Conservation (phyloP, 176 grass and related monocot species). For the Poa annua region DNA sequence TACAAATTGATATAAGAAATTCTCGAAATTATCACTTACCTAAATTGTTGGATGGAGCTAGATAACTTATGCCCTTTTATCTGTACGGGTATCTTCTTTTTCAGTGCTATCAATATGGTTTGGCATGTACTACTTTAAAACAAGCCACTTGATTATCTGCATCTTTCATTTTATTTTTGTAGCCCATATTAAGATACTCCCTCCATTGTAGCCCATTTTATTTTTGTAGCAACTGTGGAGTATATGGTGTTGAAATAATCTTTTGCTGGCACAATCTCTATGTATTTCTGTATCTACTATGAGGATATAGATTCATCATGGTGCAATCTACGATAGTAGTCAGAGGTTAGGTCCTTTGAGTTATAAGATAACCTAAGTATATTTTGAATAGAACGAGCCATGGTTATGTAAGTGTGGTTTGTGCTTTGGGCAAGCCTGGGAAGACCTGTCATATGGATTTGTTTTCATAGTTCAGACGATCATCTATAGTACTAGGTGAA, state of each 20-base stretch:
- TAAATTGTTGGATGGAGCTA: conserved; percentile 18
- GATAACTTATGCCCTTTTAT: conserved; percentile 27
- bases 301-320: conserved; percentile 8
- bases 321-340: conserved; percentile 26
- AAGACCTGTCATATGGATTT: background rate
- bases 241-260: conserved; percentile 9
- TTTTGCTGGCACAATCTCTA: background rate
- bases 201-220: too few relatives aligned
- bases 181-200: background rate
- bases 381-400: conserved; percentile 4
- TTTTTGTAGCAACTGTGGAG: too few relatives aligned
- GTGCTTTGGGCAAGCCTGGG: background rate
- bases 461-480: conserved; percentile 21
- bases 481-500: background rate
- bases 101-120: background rate
- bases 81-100: background rate
- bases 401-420: conserved; percentile 22
- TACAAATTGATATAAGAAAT: conserved; percentile 19
- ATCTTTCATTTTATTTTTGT: conserved; percentile 17
- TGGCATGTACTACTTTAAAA: conserved; percentile 19
- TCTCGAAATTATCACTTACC: conserved; percentile 1
- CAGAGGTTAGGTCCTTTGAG: conserved; percentile 1
- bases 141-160: conserved; percentile 14
- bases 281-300: background rate
- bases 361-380: conserved; percentile 14